These are phyloP conservation scores for Staphylotrichum tortipilum DNA, from an alignment of 495 filamentous ascomycete species.

Conservation along the genomic window DNA sequence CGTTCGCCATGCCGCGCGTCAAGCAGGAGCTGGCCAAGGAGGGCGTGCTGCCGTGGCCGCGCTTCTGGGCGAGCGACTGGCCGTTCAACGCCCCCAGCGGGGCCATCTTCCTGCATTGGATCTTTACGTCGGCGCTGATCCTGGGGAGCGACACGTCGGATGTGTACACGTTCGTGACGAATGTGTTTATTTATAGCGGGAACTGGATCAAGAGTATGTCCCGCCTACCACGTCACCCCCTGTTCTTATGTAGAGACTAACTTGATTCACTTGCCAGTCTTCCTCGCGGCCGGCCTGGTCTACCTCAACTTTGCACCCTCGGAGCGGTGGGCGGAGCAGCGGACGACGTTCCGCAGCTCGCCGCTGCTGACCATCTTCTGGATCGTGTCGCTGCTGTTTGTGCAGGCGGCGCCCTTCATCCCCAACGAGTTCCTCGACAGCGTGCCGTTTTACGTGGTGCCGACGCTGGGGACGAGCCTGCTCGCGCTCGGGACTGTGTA, in stretches of 20 bases:
- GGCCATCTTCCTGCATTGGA: constrained; percentile 54
- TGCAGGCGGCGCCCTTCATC: constrained; percentile 36
- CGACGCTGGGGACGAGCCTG: constrained; percentile 37
- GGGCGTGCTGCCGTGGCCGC: constrained; percentile 47
- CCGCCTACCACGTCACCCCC: not conserved
- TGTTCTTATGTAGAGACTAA: not conserved
- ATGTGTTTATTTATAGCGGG: constrained; percentile 29
- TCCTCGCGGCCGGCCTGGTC: constrained; percentile 43
- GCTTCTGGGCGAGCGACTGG: constrained; percentile 53
- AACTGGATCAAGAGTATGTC: constrained; percentile 30
- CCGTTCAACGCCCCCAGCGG: constrained; percentile 48
- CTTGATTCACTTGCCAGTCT: constrained; percentile 37
- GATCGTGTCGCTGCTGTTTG: constrained; percentile 35
- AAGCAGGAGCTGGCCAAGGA: constrained; percentile 54
- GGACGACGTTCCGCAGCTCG: constrained; percentile 32
- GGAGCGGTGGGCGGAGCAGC: constrained; percentile 28
- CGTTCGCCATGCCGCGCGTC: constrained; percentile 53
- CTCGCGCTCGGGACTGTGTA: constrained; percentile 34
- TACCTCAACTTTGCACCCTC: constrained; percentile 34
- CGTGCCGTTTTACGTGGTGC: constrained; percentile 37
- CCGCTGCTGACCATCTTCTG: constrained; percentile 38
- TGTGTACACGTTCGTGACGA: constrained; percentile 21
- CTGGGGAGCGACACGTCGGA: constrained; percentile 28
- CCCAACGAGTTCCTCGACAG: constrained; percentile 25
- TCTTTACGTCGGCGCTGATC: constrained; percentile 53